phyloP scores from a whole-genome alignment of 2,329 filamentous ascomycete species.

The Rhinocladiella mackenziei region DNA sequence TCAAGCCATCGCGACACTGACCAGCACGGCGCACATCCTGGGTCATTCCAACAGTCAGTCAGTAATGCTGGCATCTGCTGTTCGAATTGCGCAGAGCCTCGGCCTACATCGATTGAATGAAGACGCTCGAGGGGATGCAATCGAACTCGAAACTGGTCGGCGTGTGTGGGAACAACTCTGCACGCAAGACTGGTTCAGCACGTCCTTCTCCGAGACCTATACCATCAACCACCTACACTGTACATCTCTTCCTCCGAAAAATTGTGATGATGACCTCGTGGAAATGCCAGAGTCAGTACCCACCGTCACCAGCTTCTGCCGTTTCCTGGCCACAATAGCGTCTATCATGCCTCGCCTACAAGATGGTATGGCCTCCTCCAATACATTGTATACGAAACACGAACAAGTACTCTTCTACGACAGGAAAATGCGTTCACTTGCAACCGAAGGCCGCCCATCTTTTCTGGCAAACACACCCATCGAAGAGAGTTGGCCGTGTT shows the following conservation, averaged over 20 bases:
- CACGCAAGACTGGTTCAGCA: slow-evolving; percentile 44
- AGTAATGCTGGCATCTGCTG: slow-evolving; percentile 43
- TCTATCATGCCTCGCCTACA: slow-evolving; percentile 38
- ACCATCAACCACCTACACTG: slow-evolving; percentile 38
- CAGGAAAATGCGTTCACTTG: slow-evolving; percentile 36
- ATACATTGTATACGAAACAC: slow-evolving; percentile 40
- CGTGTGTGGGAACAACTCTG: slow-evolving; percentile 40
- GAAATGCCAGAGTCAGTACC: slow-evolving; percentile 28
- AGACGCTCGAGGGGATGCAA: slow-evolving; percentile 22
- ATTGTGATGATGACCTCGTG: slow-evolving; percentile 38
- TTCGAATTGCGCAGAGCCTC: slow-evolving; percentile 47
- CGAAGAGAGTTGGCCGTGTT: slow-evolving; percentile 39
- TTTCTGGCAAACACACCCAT: slow-evolving; percentile 36
- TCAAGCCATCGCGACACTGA: slow-evolving; percentile 47
- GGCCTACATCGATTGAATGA: slow-evolving; percentile 42
- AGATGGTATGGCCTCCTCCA: slow-evolving; percentile 36
- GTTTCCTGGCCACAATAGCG: slow-evolving; percentile 40
- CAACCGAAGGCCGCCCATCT: slow-evolving; percentile 34
- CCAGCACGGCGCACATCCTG: slow-evolving; percentile 48
- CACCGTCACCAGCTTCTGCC: slow-evolving; percentile 35
- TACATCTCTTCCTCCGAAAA: slow-evolving; percentile 34
- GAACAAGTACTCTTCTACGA: slow-evolving; percentile 42
- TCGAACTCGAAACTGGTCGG: slow-evolving; percentile 37
- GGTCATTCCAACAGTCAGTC: slow-evolving; percentile 48
- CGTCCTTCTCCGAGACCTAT: slow-evolving; percentile 40